phyloP scores from a whole-genome alignment of 768 basidiomycete species.

The Leccinum barrowsii region DNA sequence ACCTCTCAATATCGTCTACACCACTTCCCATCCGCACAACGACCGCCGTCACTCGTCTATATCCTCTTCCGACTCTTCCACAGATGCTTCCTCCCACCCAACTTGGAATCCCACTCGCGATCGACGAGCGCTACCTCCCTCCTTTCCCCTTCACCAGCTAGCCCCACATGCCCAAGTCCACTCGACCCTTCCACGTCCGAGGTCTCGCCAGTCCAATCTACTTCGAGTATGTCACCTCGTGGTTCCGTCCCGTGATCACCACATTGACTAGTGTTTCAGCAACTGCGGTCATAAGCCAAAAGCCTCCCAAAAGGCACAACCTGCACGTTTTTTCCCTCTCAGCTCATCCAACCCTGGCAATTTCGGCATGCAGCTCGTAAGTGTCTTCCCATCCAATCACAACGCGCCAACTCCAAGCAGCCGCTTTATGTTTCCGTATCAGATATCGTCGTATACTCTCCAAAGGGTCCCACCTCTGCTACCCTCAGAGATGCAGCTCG shows the following conservation, averaged over 20 bases:
- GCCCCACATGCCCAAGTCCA: conserved; percentile 9
- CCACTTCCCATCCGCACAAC: neutral
- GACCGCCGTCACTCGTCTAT: conserved; percentile 33
- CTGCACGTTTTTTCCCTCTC: conserved; percentile 47
- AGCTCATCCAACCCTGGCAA: conserved; percentile 53
- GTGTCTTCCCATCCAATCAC: conserved; percentile 30
- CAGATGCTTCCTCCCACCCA: conserved; percentile 22
- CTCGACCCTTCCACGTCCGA: conserved; percentile 5
- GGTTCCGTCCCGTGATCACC: neutral
- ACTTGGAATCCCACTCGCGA: conserved; percentile 13
- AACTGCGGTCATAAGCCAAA: conserved; percentile 3
- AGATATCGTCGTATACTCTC: conserved; percentile 86
- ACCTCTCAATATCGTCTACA: conserved; percentile 14
- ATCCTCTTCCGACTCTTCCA: conserved; percentile 23
- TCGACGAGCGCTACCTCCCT: conserved; percentile 29
- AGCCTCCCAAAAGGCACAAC: conserved; percentile 31
- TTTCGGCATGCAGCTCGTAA: conserved; percentile 85
- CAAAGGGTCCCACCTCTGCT: conserved; percentile 52
- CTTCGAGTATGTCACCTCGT: conserved; percentile 1
- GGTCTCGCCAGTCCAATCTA: neutral
- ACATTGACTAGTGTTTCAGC: conserved; percentile 10
- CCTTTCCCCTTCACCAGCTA: conserved; percentile 27
- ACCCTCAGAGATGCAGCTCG: conserved; percentile 60
- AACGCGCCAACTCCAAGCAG: conserved; percentile 36
- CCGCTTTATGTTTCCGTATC: conserved; percentile 86